Conservation (phyloP, 1,284 basidiomycete species). For the Ganoderma resinaceum region DNA sequence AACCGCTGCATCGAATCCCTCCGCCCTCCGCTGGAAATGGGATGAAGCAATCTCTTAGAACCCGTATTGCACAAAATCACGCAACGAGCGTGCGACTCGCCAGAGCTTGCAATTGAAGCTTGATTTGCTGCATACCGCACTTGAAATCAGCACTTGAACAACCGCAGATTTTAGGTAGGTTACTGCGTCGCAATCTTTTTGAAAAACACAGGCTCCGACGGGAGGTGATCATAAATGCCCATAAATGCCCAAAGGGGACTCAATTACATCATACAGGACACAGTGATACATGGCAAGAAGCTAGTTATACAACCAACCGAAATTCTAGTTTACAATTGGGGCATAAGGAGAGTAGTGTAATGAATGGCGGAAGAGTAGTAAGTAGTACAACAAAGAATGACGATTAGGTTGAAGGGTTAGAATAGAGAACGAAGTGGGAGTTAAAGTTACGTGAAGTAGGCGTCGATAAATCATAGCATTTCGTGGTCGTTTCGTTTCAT, state of each 20-base stretch:
- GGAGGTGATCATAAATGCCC: background rate
- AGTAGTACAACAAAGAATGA: background rate
- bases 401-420: background rate
- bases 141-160: too few relatives aligned
- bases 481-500: conserved; percentile 9
- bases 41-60: background rate
- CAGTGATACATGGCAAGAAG: background rate
- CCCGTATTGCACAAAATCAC: background rate
- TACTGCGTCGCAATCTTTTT: background rate
- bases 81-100: background rate
- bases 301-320: conserved; percentile 3
- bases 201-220: background rate
- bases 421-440: background rate
- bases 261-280: background rate
- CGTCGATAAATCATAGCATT: conserved; percentile 10
- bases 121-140: too few relatives aligned
- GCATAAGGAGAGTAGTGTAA: background rate
- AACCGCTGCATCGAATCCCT: too few relatives aligned
- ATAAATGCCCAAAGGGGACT: background rate
- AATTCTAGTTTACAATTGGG: background rate
- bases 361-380: background rate
- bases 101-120: too few relatives aligned
- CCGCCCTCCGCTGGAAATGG: background rate
- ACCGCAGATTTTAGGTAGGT: too few relatives aligned
- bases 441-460: background rate